A percentile compares a stretch with the other conserved stretches of the same genome.
Evolutionary conservation across 2,329 filamentous ascomycete genomes (phyloP).

Genomic region (Monosporascus sp.): DNA sequence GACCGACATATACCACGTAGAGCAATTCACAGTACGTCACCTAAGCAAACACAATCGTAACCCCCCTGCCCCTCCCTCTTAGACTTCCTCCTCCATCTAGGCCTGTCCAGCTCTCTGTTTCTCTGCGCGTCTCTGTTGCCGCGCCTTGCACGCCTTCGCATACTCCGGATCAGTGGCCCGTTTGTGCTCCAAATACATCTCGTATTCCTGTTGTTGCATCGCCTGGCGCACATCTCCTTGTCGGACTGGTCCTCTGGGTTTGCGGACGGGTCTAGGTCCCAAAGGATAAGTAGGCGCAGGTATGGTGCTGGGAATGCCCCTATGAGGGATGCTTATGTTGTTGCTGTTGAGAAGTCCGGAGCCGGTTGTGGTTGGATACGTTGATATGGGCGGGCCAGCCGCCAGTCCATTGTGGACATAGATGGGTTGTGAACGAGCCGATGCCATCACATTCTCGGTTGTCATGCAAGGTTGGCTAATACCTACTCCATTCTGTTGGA

Average conservation of each 20-base stretch:
- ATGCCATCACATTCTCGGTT: neutral
- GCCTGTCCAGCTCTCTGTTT: constrained; percentile 2
- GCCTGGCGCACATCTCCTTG: constrained; percentile 15
- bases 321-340: neutral
- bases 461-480: neutral
- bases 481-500: neutral
- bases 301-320: neutral
- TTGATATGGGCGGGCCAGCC: neutral
- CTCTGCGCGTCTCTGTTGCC: constrained; percentile 23
- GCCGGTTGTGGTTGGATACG: constrained; percentile 41
- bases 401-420: neutral
- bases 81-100: neutral
- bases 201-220: constrained; percentile 22
- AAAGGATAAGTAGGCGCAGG: constrained; percentile 15
- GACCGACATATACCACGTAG: no score
- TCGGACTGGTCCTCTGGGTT: constrained; percentile 20
- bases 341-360: constrained; percentile 45
- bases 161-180: constrained; percentile 19
- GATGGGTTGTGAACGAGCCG: neutral
- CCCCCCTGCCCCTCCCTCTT: neutral
- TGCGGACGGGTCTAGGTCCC: constrained; percentile 27
- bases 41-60: neutral
- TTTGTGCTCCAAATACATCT: constrained; percentile 25
- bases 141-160: constrained; percentile 20
- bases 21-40: no score